These are phyloP conservation scores for Candolleomyces aberdarensis DNA, from an alignment of 768 basidiomycete species.

Conservation along the genomic window DNA sequence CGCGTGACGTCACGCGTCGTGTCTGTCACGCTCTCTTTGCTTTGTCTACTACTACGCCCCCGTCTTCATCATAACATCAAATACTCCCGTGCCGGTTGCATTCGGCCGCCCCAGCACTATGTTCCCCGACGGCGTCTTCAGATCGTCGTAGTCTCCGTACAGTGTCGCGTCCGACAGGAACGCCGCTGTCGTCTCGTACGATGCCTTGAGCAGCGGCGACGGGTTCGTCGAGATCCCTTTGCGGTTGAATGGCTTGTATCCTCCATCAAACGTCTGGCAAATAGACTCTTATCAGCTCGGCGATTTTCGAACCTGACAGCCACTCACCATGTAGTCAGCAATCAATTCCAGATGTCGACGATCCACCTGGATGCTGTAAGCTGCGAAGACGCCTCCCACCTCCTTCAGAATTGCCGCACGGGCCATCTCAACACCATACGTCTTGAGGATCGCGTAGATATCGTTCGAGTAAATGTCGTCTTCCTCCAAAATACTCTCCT, in stretches of 20 bases:
- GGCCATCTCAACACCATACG: conserved; percentile 97
- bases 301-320: background rate
- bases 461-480: conserved; percentile 91
- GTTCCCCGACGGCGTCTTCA: conserved; percentile 85
- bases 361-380: conserved; percentile 95
- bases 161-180: conserved; percentile 95
- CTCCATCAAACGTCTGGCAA: conserved; percentile 90
- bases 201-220: conserved; percentile 96
- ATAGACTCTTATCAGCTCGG: background rate
- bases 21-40: background rate
- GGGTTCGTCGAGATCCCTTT: conserved; percentile 90
- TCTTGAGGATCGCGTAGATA: conserved; percentile 84
- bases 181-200: conserved; percentile 92
- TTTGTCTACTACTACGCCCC: conserved; percentile 12
- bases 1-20: conserved; percentile 23
- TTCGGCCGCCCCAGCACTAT: conserved; percentile 89
- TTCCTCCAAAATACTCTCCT: conserved; percentile 65
- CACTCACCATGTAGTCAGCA: conserved; percentile 96
- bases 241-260: conserved; percentile 97
- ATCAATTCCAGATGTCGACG: conserved; percentile 92
- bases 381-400: conserved; percentile 88
- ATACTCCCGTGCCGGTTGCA: conserved; percentile 91
- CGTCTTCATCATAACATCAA: conserved; percentile 72
- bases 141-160: conserved; percentile 92
- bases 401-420: conserved; percentile 87